phyloP scores from a whole-genome alignment of 352 stramenopile genomes.

The Globisporangium recalcitrans region DNA sequence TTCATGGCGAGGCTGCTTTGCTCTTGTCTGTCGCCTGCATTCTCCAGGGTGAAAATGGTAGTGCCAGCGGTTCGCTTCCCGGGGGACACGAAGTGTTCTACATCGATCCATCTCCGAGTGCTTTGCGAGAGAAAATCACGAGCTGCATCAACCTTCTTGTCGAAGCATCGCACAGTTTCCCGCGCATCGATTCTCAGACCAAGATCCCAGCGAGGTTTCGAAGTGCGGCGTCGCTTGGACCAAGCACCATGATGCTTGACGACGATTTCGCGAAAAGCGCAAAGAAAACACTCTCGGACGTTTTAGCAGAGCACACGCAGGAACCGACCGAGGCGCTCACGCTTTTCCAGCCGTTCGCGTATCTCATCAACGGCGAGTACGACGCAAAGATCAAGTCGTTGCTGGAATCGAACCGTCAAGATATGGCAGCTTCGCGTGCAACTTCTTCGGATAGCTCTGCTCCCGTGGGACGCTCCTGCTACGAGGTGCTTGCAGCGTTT shows the following conservation, averaged over 20 bases:
- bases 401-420: conserved; percentile 33
- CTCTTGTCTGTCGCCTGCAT: conserved; percentile 56
- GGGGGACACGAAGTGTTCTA: conserved; percentile 36
- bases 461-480: conserved; percentile 17
- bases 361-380: conserved; percentile 78
- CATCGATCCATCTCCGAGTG: conserved; percentile 50
- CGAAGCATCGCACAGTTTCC: conserved; percentile 83
- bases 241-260: conserved; percentile 73
- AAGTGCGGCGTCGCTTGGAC: conserved; percentile 60
- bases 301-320: conserved; percentile 62
- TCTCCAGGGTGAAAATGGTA: conserved; percentile 5
- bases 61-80: conserved; percentile 7
- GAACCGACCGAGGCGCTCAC: conserved; percentile 60
- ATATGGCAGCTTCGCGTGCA: neutral
- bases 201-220: conserved; percentile 62
- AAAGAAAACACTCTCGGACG: conserved; percentile 52
- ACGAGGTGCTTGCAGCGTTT: conserved; percentile 45
- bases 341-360: conserved; percentile 69
- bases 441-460: neutral
- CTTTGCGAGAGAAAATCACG: conserved; percentile 58
- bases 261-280: conserved; percentile 74
- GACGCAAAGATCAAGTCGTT: conserved; percentile 51
- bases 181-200: conserved; percentile 83
- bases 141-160: conserved; percentile 65
- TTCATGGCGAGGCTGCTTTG: conserved; percentile 52